These are phyloP conservation scores for Mercurialis annua DNA, from an alignment of 345 rosid species.

Conservation along the genomic window DNA sequence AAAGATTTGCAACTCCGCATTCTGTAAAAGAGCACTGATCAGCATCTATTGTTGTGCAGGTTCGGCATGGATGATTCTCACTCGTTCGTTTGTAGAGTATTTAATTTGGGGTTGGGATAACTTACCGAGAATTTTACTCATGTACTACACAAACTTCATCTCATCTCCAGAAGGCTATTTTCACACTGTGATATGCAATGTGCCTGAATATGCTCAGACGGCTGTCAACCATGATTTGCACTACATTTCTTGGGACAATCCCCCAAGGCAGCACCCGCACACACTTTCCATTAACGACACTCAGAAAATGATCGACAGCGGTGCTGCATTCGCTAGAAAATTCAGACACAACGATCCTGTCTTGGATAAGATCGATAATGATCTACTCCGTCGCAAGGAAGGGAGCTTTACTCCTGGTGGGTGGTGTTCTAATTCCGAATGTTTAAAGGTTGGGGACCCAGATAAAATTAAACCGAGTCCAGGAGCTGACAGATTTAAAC, in stretches of 20 bases:
- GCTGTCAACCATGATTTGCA: constrained; percentile 89
- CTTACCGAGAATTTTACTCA: constrained; percentile 82
- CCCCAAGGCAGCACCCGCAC: constrained; percentile 93
- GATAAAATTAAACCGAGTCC: constrained; percentile 63
- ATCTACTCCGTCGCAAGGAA: constrained; percentile 53
- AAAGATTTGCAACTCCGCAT: not conserved
- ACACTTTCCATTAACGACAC: constrained; percentile 72
- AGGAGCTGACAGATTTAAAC: constrained; percentile 65
- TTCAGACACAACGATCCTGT: constrained; percentile 54
- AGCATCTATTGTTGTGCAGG: constrained; percentile 43
- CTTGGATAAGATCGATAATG: constrained; percentile 67
- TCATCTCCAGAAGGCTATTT: constrained; percentile 98
- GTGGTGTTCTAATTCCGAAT: constrained; percentile 76
- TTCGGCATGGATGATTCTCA: constrained; percentile 97
- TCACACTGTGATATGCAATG: constrained; percentile 93
- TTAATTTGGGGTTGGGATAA: constrained; percentile 99
- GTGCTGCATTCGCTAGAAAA: constrained; percentile 88
- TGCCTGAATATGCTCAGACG: constrained; percentile 64
- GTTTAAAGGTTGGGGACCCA: constrained; percentile 64
- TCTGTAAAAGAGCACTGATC: not conserved
- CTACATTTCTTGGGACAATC: constrained; percentile 91
- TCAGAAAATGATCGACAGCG: constrained; percentile 57
- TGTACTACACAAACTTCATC: constrained; percentile 92
- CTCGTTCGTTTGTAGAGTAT: constrained; percentile 81
- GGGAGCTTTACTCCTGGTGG: constrained; percentile 87